phyloP scores from a whole-genome alignment of 1,139 yeast species.

The Arxiozyma slooffiae region DNA sequence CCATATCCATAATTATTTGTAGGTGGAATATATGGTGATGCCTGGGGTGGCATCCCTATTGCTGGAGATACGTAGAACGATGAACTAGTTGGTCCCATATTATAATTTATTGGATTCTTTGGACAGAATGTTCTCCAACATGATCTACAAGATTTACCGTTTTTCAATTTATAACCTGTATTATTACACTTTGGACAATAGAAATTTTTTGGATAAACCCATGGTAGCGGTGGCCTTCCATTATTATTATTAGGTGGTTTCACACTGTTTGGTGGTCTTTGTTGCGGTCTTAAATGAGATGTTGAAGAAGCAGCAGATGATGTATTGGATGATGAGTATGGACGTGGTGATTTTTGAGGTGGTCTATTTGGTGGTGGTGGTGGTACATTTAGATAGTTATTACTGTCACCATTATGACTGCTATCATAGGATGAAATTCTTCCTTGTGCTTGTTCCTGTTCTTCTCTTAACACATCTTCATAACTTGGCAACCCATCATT shows the following conservation, averaged over 20 bases:
- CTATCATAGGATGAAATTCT: not conserved
- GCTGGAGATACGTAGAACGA: not conserved
- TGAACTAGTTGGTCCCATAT: constrained; percentile 7
- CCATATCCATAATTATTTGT: not conserved
- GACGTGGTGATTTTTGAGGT: constrained; percentile 2
- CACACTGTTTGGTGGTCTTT: constrained; percentile 1
- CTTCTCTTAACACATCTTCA: constrained; percentile 26
- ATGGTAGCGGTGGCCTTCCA: constrained; percentile 39
- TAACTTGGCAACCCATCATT: constrained; percentile 29
- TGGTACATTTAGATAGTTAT: not conserved
- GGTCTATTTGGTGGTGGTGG: constrained; percentile 3
- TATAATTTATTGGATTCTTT: constrained; percentile 19
- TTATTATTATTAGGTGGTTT: not conserved
- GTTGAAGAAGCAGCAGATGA: not conserved
- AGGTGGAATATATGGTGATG: not conserved
- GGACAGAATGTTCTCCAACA: constrained; percentile 65
- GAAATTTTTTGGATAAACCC: constrained; percentile 55
- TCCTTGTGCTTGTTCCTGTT: not conserved
- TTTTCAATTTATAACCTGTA: constrained; percentile 59
- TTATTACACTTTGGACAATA: constrained; percentile 64
- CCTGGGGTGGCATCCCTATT: not conserved
- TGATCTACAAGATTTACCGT: constrained; percentile 56
- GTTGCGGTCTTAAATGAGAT: not conserved
- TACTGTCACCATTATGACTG: not conserved
- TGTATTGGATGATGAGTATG: not conserved